phyloP scores from a whole-genome alignment of 164 flowering plant species.

The Vitis rotundifolia region DNA sequence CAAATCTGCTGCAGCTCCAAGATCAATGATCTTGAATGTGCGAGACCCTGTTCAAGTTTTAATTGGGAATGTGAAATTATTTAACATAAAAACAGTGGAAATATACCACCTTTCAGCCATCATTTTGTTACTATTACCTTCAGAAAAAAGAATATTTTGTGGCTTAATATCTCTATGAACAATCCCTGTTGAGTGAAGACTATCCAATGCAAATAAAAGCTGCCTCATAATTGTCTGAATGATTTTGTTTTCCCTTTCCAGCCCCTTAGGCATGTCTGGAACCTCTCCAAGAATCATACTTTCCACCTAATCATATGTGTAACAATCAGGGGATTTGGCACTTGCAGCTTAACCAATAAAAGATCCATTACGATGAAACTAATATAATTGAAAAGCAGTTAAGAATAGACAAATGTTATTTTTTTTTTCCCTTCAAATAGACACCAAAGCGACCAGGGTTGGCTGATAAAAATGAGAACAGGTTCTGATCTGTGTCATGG shows the following conservation, averaged over 20 bases:
- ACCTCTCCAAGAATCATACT: constrained; percentile 77
- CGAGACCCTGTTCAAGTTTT: constrained; percentile 65
- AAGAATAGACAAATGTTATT: neutral
- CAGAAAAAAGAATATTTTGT: constrained; percentile 90
- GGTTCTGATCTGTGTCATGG: too few species aligned
- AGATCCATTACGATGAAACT: neutral
- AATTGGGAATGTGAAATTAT: neutral
- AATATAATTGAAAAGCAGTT: neutral
- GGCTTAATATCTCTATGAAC: constrained; percentile 98
- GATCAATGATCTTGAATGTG: constrained; percentile 95
- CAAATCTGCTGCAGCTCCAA: constrained; percentile 96
- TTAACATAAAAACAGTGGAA: neutral
- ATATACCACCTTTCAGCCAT: too few species aligned
- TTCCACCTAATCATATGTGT: constrained; percentile 62
- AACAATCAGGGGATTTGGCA: constrained; percentile 4
- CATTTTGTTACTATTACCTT: constrained; percentile 49
- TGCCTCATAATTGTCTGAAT: constrained; percentile 90
- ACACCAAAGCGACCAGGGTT: too few species aligned
- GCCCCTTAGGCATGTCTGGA: constrained; percentile 81
- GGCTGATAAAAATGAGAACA: too few species aligned
- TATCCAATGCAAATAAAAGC: constrained; percentile 88
- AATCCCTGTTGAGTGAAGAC: constrained; percentile 97
- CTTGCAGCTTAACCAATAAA: constrained; percentile 1
- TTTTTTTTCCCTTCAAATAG: too few species aligned
- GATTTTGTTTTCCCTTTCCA: constrained; percentile 89